A percentile compares a stretch with the other conserved stretches of the same genome.
Evolutionary conservation across 495 filamentous ascomycete genomes (phyloP).

Genomic region (Penicillium cinerascens): DNA sequence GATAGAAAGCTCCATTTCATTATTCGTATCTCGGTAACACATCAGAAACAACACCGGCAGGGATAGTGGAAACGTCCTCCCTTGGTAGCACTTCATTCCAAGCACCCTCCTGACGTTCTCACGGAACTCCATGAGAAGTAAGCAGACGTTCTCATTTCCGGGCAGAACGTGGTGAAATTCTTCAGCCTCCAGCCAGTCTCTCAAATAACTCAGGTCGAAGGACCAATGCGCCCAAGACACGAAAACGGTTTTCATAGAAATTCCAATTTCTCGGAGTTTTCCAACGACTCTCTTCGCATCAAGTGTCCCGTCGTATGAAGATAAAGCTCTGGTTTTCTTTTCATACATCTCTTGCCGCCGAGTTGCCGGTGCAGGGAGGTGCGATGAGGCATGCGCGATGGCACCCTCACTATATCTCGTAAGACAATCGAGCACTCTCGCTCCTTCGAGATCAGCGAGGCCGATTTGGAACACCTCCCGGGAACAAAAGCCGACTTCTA

Average conservation of each 20-base stretch:
- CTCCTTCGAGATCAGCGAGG: too few species aligned
- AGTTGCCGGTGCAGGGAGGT: too few species aligned
- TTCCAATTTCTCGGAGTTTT: conserved; percentile 2
- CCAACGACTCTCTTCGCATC: background rate
- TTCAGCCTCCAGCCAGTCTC: conserved; percentile 3
- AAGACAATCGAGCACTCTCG: too few species aligned
- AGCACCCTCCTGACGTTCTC: background rate
- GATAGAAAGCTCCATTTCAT: background rate
- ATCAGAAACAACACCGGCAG: conserved; percentile 4
- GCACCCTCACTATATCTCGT: too few species aligned
- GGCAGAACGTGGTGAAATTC: background rate
- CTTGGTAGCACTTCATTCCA: background rate
- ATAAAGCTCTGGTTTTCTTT: too few species aligned
- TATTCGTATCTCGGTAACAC: background rate
- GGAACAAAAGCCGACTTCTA: too few species aligned
- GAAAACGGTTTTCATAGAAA: conserved; percentile 1
- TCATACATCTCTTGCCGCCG: too few species aligned
- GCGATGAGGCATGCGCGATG: too few species aligned
- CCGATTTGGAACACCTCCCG: too few species aligned
- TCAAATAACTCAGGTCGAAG: conserved; percentile 1
- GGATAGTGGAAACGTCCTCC: background rate
- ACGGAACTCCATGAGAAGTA: background rate
- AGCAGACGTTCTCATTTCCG: background rate
- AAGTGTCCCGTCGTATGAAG: background rate
- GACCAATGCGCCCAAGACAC: background rate